Base-by-base conservation (phyloP, 2,329 filamentous ascomycete genomes). In the Epichloe sylvatica region DNA sequence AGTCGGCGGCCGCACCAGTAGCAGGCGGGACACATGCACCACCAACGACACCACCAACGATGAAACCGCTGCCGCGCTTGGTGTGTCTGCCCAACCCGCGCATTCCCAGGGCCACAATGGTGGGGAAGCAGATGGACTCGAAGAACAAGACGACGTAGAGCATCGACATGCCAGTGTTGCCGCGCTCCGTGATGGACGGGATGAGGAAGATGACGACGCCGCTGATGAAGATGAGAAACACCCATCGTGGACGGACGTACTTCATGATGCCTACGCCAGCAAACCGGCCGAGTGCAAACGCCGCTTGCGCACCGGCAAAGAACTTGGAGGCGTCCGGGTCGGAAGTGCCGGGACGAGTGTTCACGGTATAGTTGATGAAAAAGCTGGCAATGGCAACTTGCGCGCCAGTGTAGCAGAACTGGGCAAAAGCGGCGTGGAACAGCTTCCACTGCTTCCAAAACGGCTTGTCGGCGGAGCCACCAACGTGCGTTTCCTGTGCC, bases 61-160 rank as follows among this genome's bases (percentile, higher is more conserved):
- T 80, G 62, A 78, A 84, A 4, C 84, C 84, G 2, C 80, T 81
- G 1, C 85, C 86, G 52, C 84, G 76, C 70, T 90, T 89, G 36
- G 82, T 86, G 67, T 91, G 82, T 17, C 80, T 76, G 5, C 86
- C 86, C 1, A 89, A 72, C 2, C 84, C 84, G 21, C 83, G 76
- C 70, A 88, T 86, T 8, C 83, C 83, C 3, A 90, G 72, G 4
- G 84, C 84, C 33, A 91, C 80, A 59, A 91, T 88, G 17, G 84
- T 89, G 0, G 86, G 85, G 70, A 90, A 91, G 64, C 82, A 84
- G 60, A 87, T 84, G 4, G 78, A 83, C 66, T 87, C 86, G 65
- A 90, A 90, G 70, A 90, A 88, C 23, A 89, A 72, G 6, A 82
- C 78, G 9, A 85, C 54, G 63, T 80, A 85, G 33, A 88, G 74